phyloP scores from a whole-genome alignment of 2,329 filamentous ascomycete species.

The Sphaerulina populicola region DNA sequence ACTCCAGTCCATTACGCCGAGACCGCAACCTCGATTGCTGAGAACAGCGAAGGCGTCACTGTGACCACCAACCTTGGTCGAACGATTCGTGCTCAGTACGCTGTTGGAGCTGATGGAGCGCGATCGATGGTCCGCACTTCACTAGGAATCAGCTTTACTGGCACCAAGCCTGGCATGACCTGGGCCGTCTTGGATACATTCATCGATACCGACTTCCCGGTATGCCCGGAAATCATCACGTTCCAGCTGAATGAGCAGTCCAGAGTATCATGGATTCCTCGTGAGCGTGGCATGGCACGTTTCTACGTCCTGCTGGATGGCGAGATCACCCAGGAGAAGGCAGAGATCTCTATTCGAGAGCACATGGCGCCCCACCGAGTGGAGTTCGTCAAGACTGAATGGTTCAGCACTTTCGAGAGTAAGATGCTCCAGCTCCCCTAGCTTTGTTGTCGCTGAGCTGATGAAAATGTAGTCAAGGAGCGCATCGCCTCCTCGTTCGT shows the following conservation, averaged over 20 bases:
- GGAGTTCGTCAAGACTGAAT: constrained; percentile 13
- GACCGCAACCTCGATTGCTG: constrained; percentile 2
- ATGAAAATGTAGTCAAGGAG: constrained; percentile 7
- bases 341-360: constrained; percentile 8
- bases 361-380: constrained; percentile 8
- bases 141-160: constrained; percentile 11
- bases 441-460: background rate
- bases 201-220: constrained; percentile 12
- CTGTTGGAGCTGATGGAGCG: constrained; percentile 11
- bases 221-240: constrained; percentile 12
- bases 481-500: constrained; percentile 11
- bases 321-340: constrained; percentile 12
- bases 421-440: background rate
- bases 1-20: constrained; percentile 7
- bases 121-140: constrained; percentile 10
- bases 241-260: constrained; percentile 14
- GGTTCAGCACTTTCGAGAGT: constrained; percentile 11
- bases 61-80: constrained; percentile 3
- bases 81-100: constrained; percentile 5
- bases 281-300: constrained; percentile 11
- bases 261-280: constrained; percentile 11
- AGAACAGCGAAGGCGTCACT: constrained; percentile 4
- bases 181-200: constrained; percentile 12
- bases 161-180: constrained; percentile 14
- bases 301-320: constrained; percentile 13